Evolutionary conservation across 2,329 filamentous ascomycete species (phyloP).

Genomic region (Colletotrichum nymphaeae): DNA sequence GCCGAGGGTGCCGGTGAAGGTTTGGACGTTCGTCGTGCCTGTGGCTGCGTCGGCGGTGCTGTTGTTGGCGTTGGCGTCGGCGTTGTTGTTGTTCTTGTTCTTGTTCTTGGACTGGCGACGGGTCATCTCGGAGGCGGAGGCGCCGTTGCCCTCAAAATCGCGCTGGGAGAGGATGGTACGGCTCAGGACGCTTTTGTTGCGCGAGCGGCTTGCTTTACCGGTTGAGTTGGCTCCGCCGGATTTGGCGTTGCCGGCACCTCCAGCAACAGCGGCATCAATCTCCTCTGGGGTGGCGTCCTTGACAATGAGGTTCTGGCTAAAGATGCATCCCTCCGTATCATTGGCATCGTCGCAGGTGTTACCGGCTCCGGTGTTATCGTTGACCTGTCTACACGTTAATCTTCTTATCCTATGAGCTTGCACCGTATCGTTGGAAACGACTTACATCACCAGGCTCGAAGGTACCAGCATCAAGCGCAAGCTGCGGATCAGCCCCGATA

Average conservation of each 20-base stretch:
- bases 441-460: constrained; percentile 70
- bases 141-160: constrained; percentile 20
- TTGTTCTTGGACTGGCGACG: constrained; percentile 51
- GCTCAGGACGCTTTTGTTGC: background rate
- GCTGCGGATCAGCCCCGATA: constrained; percentile 71
- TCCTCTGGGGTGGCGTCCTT: constrained; percentile 64
- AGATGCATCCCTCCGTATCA: constrained; percentile 65
- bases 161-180: background rate
- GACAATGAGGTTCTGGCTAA: constrained; percentile 62
- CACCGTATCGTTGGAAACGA: background rate
- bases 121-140: constrained; percentile 47
- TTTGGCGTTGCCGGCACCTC: constrained; percentile 22
- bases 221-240: background rate
- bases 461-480: constrained; percentile 71
- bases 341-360: constrained; percentile 59
- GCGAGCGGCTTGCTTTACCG: background rate
- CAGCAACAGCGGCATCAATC: constrained; percentile 59
- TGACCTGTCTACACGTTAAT: background rate
- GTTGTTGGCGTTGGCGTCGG: constrained; percentile 7
- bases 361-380: constrained; percentile 40
- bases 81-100: constrained; percentile 9
- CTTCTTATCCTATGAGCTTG: too few relatives aligned
- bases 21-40: constrained; percentile 52
- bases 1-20: constrained; percentile 57
- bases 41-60: constrained; percentile 24